Conservation (phyloP, 2,329 filamentous ascomycete species). For the Neofusicoccum kwambonambiense region DNA sequence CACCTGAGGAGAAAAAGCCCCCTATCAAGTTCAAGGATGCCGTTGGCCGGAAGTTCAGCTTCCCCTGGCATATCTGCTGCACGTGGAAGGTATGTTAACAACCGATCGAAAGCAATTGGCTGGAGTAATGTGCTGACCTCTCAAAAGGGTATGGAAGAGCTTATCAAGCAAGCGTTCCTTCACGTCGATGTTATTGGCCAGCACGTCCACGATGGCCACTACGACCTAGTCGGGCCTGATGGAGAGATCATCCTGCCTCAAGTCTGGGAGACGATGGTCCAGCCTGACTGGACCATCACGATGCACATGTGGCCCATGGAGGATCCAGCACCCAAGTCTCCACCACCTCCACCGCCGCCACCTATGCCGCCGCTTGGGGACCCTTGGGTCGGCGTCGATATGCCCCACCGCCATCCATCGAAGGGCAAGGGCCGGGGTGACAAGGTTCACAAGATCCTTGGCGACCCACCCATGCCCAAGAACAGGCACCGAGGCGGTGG, state of each 20-base stretch:
- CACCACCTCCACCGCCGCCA: constrained; percentile 6
- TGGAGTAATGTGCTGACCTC: background rate
- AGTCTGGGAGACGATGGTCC: constrained; percentile 49
- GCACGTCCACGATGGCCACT: constrained; percentile 47
- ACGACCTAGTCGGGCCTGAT: constrained; percentile 49
- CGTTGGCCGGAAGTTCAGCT: constrained; percentile 86
- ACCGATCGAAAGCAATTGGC: background rate
- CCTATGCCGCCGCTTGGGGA: background rate
- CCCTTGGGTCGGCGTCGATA: constrained; percentile 9
- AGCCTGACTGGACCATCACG: constrained; percentile 49
- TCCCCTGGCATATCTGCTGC: constrained; percentile 81
- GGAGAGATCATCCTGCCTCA: constrained; percentile 51
- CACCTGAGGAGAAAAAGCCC: constrained; percentile 60
- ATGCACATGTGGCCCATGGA: constrained; percentile 53
- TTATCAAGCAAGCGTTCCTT: constrained; percentile 51
- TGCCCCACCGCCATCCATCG: constrained; percentile 3
- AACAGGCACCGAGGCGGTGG: constrained; percentile 19
- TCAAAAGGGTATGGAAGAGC: constrained; percentile 46
- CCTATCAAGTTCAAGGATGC: constrained; percentile 91
- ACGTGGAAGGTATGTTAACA: constrained; percentile 70
- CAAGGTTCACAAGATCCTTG: background rate
- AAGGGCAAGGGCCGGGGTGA: constrained; percentile 12
- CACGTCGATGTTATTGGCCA: constrained; percentile 47
- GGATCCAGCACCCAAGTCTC: constrained; percentile 26
- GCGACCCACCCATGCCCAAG: constrained; percentile 18